Conservation (phyloP, 2,329 filamentous ascomycete species). For the Hymenoscyphus albidus region DNA sequence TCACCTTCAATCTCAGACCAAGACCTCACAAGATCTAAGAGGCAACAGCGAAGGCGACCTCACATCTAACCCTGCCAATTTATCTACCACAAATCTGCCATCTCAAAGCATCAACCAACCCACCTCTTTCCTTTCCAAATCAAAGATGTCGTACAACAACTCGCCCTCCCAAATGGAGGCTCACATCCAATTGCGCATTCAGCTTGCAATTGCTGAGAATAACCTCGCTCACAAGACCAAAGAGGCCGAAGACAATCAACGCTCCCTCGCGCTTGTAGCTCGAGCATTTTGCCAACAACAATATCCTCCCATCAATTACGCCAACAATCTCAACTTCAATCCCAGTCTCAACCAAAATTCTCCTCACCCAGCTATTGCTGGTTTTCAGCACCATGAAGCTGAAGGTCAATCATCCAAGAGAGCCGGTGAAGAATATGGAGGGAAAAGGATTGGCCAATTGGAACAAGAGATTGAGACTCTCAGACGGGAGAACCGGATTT, state of each 20-base stretch:
- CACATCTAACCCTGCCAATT: neutral
- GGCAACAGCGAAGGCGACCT: neutral
- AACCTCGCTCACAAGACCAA: conserved; percentile 20
- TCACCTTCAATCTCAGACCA: neutral
- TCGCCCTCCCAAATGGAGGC: conserved; percentile 5
- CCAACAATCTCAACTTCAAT: neutral
- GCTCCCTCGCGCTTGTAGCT: conserved; percentile 1
- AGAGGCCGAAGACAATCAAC: conserved; percentile 13
- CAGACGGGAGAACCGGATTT: conserved; percentile 19
- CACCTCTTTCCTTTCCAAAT: neutral
- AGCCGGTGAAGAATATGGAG: neutral
- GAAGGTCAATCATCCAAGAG: neutral
- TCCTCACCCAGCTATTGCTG: neutral
- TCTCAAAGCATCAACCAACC: neutral
- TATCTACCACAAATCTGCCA: neutral
- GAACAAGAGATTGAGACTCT: conserved; percentile 22
- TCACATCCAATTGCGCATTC: conserved; percentile 18
- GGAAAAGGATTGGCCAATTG: conserved; percentile 10
- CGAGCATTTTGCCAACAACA: neutral
- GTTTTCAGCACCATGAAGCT: neutral
- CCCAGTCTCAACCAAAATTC: neutral
- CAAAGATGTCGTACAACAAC: neutral
- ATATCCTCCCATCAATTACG: neutral
- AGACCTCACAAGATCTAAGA: neutral
- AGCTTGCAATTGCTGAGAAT: conserved; percentile 27